These are phyloP conservation scores for Fusarium miscanthi DNA, from an alignment of 2,329 filamentous ascomycete genomes.

Conservation along the genomic window DNA sequence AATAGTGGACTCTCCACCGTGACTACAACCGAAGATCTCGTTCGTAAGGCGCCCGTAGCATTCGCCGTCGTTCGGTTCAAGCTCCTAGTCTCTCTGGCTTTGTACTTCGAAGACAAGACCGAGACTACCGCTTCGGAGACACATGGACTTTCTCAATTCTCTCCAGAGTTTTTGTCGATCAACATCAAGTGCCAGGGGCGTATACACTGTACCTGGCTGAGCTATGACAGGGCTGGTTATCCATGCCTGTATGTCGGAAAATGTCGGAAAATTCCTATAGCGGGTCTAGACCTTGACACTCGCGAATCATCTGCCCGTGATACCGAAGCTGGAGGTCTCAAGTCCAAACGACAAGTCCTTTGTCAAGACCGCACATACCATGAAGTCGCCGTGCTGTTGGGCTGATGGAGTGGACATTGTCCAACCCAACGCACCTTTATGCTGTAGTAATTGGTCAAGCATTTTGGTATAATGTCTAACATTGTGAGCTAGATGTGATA, in stretches of 20 bases:
- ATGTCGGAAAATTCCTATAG: fast-evolving
- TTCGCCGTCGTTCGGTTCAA: not conserved
- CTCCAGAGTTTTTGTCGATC: fast-evolving
- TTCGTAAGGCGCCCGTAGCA: not conserved
- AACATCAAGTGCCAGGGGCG: not conserved
- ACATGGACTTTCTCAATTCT: not conserved
- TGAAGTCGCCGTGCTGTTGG: no score
- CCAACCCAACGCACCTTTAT: no score
- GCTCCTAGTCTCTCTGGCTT: not conserved
- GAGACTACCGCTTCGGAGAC: not conserved
- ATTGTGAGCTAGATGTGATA: no score
- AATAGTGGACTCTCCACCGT: not conserved
- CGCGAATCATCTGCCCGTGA: not conserved
- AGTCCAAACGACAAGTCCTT: not conserved
- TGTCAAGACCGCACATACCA: not conserved
- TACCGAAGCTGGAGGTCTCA: fast-evolving
- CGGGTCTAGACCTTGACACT: not conserved
- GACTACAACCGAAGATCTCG: not conserved
- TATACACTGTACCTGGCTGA: not conserved
- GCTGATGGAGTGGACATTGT: not conserved
- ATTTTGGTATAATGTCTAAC: no score
- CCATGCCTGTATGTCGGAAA: not conserved
- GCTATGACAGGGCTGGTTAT: not conserved
- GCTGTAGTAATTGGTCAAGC: no score
- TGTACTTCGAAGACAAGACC: not conserved